A percentile compares a stretch with the other conserved stretches of the same genome.
These are phyloP conservation scores for Isabelozyma pseudorhagii DNA, from an alignment of 805 yeast species.

Conservation along the genomic window DNA sequence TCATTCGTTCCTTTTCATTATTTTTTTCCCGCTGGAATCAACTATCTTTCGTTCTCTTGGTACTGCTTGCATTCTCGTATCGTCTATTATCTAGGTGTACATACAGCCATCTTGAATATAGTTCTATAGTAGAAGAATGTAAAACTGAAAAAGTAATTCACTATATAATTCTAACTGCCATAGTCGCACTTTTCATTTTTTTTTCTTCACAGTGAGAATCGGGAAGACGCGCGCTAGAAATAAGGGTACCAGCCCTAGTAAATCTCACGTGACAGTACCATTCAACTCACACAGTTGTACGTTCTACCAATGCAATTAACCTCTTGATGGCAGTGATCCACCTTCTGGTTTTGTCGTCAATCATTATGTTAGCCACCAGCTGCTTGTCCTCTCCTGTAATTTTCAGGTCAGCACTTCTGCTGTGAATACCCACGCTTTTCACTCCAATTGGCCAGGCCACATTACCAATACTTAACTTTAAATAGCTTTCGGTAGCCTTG, in stretches of 20 bases:
- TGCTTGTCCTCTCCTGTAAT: slow-evolving; percentile 47
- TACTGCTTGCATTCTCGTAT: no score
- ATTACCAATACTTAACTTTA: slow-evolving; percentile 78
- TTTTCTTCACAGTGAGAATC: neutral
- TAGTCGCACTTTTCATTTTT: neutral
- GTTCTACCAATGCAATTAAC: slow-evolving; percentile 55
- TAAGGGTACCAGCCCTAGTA: neutral
- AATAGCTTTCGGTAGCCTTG: slow-evolving; percentile 64
- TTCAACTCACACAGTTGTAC: neutral
- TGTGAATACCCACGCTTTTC: slow-evolving; percentile 74
- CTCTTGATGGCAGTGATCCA: slow-evolving; percentile 80
- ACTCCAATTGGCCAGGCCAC: slow-evolving; percentile 94
- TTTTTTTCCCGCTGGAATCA: no score
- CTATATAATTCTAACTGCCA: slow-evolving; percentile 1
- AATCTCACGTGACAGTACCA: neutral
- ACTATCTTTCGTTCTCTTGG: no score
- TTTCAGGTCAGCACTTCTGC: slow-evolving; percentile 59
- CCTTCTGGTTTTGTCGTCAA: slow-evolving; percentile 66
- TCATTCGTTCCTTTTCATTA: no score
- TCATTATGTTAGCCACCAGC: slow-evolving; percentile 66
- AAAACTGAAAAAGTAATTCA: slow-evolving; percentile 2
- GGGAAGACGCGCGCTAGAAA: neutral
- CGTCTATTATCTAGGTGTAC: slow-evolving; percentile 7
- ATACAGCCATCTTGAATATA: slow-evolving; percentile 21
- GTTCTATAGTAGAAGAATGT: slow-evolving; percentile 1